Conservation (phyloP, 169 alveolate genomes). For the Eimeria sp. region DNA sequence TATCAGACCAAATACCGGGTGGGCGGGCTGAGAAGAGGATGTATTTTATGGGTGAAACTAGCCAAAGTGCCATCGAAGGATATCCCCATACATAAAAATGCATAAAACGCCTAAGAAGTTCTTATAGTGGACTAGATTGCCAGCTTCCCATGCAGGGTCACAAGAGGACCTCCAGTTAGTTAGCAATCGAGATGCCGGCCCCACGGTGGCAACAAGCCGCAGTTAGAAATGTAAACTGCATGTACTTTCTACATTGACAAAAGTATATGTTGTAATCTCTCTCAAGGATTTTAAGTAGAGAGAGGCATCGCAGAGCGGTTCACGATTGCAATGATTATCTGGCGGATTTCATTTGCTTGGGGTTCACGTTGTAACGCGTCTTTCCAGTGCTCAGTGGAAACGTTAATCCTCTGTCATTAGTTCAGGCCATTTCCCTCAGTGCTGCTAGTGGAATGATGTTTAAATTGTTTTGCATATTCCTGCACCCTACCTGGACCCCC, state of each 20-base stretch:
- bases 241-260: neutral
- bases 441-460: neutral
- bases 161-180: neutral
- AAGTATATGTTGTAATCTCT: neutral
- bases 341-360: neutral
- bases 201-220: neutral
- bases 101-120: neutral
- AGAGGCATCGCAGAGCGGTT: neutral
- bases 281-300: neutral
- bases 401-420: neutral
- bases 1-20: neutral
- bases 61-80: neutral
- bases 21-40: neutral
- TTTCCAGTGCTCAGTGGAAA: neutral
- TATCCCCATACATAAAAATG: neutral
- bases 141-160: neutral
- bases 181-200: slow-evolving; percentile 28
- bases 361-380: neutral
- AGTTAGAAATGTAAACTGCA: neutral
- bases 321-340: neutral
- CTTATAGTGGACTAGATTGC: too few species aligned
- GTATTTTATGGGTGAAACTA: neutral
- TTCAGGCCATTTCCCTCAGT: neutral
- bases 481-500: neutral
- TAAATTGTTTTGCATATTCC: neutral